Conservation (phyloP, 2,329 filamentous ascomycete genomes). For the Pyrenochaeta sp. region DNA sequence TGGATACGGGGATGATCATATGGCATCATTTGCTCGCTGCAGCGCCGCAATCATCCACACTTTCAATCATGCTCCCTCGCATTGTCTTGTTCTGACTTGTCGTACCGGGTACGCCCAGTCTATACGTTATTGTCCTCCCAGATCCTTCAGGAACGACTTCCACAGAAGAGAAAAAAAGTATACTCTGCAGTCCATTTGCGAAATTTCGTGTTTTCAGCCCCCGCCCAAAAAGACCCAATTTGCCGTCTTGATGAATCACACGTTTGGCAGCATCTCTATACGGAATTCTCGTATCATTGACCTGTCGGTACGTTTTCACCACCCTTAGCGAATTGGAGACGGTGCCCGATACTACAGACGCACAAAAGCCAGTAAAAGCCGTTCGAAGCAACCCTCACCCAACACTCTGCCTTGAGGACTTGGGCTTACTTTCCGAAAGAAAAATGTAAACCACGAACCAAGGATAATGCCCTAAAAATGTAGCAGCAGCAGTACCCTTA, state of each 20-base stretch:
- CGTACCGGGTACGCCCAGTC: too few species aligned
- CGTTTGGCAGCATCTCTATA: slow-evolving; percentile 36
- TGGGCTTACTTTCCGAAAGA: slow-evolving; percentile 30
- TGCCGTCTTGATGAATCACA: slow-evolving; percentile 35
- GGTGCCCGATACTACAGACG: slow-evolving; percentile 37
- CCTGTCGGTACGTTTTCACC: slow-evolving; percentile 41
- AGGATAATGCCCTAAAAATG: slow-evolving; percentile 41
- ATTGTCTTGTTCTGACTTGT: too few species aligned
- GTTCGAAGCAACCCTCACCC: slow-evolving; percentile 37
- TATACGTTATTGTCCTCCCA: too few species aligned
- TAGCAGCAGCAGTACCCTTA: slow-evolving; percentile 41
- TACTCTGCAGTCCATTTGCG: slow-evolving; percentile 41
- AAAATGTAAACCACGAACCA: slow-evolving; percentile 42
- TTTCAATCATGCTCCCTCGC: too few species aligned
- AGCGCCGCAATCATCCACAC: too few species aligned
- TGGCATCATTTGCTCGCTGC: too few species aligned
- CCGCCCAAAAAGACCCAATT: slow-evolving; percentile 33
- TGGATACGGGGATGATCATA: too few species aligned
- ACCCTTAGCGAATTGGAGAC: slow-evolving; percentile 40
- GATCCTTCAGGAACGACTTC: slow-evolving; percentile 40
- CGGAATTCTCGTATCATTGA: slow-evolving; percentile 37
- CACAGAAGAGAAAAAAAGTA: slow-evolving; percentile 42
- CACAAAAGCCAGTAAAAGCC: slow-evolving; percentile 41
- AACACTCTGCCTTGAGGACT: slow-evolving; percentile 29
- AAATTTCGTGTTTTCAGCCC: slow-evolving; percentile 40